These are phyloP conservation scores for Aspergillus niger DNA, from an alignment of 2,329 filamentous ascomycete genomes.

Conservation along the genomic window DNA sequence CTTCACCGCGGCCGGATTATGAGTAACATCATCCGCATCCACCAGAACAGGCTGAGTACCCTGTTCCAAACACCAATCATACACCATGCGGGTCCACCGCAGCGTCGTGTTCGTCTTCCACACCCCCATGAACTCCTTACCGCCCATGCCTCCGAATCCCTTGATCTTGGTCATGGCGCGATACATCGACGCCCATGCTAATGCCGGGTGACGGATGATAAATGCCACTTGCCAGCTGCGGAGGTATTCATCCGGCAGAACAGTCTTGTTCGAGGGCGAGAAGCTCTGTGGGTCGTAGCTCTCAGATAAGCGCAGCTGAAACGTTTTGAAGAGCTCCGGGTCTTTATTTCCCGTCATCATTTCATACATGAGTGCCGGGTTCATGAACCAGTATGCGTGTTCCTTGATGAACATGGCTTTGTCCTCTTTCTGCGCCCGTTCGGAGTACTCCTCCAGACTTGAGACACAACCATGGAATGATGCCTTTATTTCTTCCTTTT, in stretches of 20 bases:
- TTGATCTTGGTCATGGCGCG: constrained; percentile 31
- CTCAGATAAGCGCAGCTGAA: constrained; percentile 14
- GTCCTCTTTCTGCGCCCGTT: constrained; percentile 22
- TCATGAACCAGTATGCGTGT: constrained; percentile 32
- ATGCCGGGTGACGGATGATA: constrained; percentile 44
- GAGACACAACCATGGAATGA: constrained; percentile 31
- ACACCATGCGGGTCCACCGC: constrained; percentile 36
- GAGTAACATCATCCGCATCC: constrained; percentile 45
- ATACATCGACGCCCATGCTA: constrained; percentile 43
- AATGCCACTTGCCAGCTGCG: constrained; percentile 37
- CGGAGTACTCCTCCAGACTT: constrained; percentile 26
- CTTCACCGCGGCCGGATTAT: constrained; percentile 31
- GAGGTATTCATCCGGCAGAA: constrained; percentile 41
- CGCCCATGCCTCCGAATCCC: constrained; percentile 16
- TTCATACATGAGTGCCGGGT: constrained; percentile 15
- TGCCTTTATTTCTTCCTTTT: constrained; percentile 23
- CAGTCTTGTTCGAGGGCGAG: constrained; percentile 31
- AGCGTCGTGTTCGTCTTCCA: constrained; percentile 31
- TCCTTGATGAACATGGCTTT: constrained; percentile 40
- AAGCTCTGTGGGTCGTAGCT: background rate
- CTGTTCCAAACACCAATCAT: constrained; percentile 38
- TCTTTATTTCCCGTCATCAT: background rate
- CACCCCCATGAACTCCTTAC: constrained; percentile 18
- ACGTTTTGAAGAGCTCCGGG: constrained; percentile 11
- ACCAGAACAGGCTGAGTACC: constrained; percentile 32